Evolutionary conservation across 1,284 basidiomycete species (phyloP), one percentile per base, ranked within the genome.

Genomic region (Chondrostereum purpureum): DNA sequence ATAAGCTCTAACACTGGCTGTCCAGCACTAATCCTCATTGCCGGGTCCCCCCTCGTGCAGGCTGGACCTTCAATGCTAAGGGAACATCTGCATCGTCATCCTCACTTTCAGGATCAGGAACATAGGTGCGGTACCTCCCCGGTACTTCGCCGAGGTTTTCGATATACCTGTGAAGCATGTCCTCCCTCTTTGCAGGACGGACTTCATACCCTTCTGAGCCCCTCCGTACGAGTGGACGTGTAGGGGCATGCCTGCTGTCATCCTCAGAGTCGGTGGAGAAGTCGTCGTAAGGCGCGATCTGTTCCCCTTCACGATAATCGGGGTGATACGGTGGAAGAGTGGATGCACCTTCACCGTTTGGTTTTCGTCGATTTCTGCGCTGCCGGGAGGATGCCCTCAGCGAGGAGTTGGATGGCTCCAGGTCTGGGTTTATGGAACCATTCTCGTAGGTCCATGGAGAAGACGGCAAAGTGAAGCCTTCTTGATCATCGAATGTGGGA

Each of bases 391-490:
- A 48, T 36, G 50, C 42, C 24, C 63, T 61, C 14, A 62, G 59
- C 17, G 61, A 54, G 10, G 72, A 55, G 54, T 80, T 88, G 18
- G 77, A 80, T 1, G 89, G 80, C 35, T 67, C 68, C 3, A 92
- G 75, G 27, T 67, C 57, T 1, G 91, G 90, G 58, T 93, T 93
- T 17, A 90, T 58, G 2, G 72, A 65, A 10, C 74, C 86, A 42
- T 83, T 80, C 50, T 85, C 83, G 58, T 89, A 95, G 5, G 90
- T 91, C 80, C 92, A 95, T 3, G 92, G 86, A 6, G 78, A 80
- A 16, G 69, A 61, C 1, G 77, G 73, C 19, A 82, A 71, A 17
- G 59, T 59, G 52, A 81, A 71, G 1, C 63, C 62, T 20, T 61
- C 61, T 37, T 61, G 56, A 27, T 58, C 58, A 10, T 61, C 59